These are phyloP conservation scores for Alternaria ventricosa DNA, from an alignment of 2,329 filamentous ascomycete species.

Conservation along the genomic window DNA sequence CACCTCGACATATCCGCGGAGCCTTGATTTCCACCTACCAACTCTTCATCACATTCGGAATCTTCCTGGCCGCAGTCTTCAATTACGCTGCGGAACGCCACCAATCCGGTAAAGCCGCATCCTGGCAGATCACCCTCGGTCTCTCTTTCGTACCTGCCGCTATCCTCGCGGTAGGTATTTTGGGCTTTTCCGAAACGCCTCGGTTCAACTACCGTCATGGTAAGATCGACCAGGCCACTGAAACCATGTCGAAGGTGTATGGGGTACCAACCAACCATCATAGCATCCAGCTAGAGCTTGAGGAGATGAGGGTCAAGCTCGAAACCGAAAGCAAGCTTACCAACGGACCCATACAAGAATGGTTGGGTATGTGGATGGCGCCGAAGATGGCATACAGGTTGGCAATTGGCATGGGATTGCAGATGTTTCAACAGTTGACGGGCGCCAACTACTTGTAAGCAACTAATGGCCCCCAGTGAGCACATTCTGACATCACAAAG, in stretches of 20 bases:
- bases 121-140: constrained; percentile 70
- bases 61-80: constrained; percentile 58
- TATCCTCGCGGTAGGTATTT: constrained; percentile 60
- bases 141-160: constrained; percentile 61
- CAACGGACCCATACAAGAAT: constrained; percentile 54
- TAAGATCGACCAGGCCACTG: constrained; percentile 57
- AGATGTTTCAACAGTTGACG: constrained; percentile 71
- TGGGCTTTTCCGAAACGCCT: constrained; percentile 62
- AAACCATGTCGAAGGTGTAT: constrained; percentile 60
- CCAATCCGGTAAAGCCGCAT: constrained; percentile 51
- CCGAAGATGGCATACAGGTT: constrained; percentile 72
- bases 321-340: constrained; percentile 53
- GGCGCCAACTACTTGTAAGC: constrained; percentile 56
- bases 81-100: constrained; percentile 66
- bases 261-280: constrained; percentile 62
- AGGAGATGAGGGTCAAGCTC: constrained; percentile 62
- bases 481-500: not conserved
- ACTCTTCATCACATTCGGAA: constrained; percentile 72
- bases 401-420: constrained; percentile 65
- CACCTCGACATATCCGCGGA: constrained; percentile 68
- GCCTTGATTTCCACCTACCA: constrained; percentile 69
- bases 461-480: not conserved
- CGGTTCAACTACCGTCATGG: constrained; percentile 63
- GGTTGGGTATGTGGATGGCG: constrained; percentile 66
- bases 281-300: constrained; percentile 58